A percentile compares a stretch with the other conserved stretches of the same genome.
Conservation (phyloP, 129 eudicot genomes). For the Centella asiatica region DNA sequence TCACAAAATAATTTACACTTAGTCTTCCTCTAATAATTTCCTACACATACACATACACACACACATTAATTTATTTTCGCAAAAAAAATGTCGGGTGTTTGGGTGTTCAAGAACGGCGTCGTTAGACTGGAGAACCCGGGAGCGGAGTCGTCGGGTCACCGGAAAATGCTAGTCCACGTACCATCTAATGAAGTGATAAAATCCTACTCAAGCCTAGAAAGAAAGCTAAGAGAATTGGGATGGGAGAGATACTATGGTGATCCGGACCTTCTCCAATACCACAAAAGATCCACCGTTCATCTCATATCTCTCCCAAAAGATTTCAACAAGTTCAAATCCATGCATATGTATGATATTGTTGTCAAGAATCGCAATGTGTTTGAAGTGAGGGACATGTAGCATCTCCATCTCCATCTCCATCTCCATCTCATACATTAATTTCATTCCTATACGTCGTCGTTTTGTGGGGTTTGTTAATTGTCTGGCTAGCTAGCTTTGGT, state of each 20-base stretch:
- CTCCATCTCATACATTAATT: neutral
- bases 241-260: slow-evolving; percentile 32
- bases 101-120: slow-evolving; percentile 25
- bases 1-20: too few relatives aligned
- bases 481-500: too few relatives aligned
- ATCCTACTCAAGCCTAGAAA: slow-evolving; percentile 25
- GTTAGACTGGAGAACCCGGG: slow-evolving; percentile 19
- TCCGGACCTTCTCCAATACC: slow-evolving; percentile 25
- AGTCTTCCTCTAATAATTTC: too few relatives aligned
- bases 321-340: slow-evolving; percentile 22
- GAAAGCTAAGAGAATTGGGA: slow-evolving; percentile 13
- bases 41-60: too few relatives aligned
- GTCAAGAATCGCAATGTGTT: slow-evolving; percentile 29
- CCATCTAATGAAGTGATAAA: slow-evolving; percentile 21
- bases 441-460: neutral
- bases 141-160: neutral
- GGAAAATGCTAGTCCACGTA: slow-evolving; percentile 24
- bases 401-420: neutral
- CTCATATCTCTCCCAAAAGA: slow-evolving; percentile 35
- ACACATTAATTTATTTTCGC: neutral
- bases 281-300: slow-evolving; percentile 19
- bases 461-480: too few relatives aligned
- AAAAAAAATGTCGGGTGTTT: slow-evolving; percentile 7
- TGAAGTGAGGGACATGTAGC: slow-evolving; percentile 28
- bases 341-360: slow-evolving; percentile 31